phyloP scores from a whole-genome alignment of 352 stramenopile genomes.

The Phytopythium vexans region DNA sequence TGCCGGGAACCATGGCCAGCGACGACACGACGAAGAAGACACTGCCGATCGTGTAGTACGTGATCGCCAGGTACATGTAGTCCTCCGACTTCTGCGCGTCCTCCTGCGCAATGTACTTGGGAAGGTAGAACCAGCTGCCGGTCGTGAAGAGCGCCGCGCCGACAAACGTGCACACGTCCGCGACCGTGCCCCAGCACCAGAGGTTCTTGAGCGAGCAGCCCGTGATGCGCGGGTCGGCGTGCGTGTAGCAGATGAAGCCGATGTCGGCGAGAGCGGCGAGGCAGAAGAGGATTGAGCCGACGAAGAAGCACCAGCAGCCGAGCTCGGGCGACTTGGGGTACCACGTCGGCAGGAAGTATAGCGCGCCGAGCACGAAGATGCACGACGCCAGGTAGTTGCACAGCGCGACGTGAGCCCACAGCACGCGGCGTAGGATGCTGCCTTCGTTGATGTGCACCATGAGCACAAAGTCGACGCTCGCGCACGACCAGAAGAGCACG shows the following conservation, averaged over 20 bases:
- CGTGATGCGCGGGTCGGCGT: slow-evolving; percentile 39
- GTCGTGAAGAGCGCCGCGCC: slow-evolving; percentile 74
- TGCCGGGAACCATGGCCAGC: slow-evolving; percentile 50
- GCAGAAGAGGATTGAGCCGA: slow-evolving; percentile 69
- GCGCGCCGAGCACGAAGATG: slow-evolving; percentile 71
- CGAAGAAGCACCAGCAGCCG: slow-evolving; percentile 73
- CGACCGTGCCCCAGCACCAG: slow-evolving; percentile 44
- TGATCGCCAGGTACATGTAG: slow-evolving; percentile 78
- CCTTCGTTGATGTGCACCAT: slow-evolving; percentile 56
- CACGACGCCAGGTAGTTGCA: slow-evolving; percentile 64
- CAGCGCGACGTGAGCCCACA: slow-evolving; percentile 58
- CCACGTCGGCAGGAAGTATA: slow-evolving; percentile 78
- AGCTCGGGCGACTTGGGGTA: slow-evolving; percentile 63
- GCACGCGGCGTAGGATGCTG: slow-evolving; percentile 37
- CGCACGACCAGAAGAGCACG: slow-evolving; percentile 59
- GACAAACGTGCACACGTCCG: slow-evolving; percentile 51
- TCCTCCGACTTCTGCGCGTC: slow-evolving; percentile 37
- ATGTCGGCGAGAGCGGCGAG: slow-evolving; percentile 56
- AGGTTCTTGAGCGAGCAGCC: slow-evolving; percentile 58
- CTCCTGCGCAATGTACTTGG: slow-evolving; percentile 60
- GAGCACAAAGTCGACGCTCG: slow-evolving; percentile 75
- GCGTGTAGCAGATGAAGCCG: slow-evolving; percentile 58
- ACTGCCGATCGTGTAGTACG: slow-evolving; percentile 69
- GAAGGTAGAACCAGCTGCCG: slow-evolving; percentile 81
- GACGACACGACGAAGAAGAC: slow-evolving; percentile 78